Evolutionary conservation across 2,329 filamentous ascomycete genomes (phyloP).

Genomic region (Cordyceps militaris): DNA sequence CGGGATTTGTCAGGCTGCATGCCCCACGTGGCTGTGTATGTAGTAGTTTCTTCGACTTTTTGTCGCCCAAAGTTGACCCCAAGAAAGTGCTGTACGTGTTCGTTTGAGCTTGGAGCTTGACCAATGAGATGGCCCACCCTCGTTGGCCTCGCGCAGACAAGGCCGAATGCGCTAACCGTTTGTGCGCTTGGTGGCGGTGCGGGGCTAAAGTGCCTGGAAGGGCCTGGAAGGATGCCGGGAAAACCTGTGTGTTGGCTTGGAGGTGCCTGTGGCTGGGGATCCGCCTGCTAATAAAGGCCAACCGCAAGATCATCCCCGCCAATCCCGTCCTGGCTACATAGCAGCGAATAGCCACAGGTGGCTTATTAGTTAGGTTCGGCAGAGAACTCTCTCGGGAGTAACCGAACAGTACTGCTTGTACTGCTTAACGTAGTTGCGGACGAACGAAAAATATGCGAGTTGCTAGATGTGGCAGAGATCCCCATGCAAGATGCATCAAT

Average conservation of each 20-base stretch:
- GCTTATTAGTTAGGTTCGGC: no score
- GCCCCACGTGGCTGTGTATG: constrained; percentile 14
- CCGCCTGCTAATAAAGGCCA: background rate
- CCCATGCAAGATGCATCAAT: background rate
- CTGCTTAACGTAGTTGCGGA: background rate
- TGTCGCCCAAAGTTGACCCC: background rate
- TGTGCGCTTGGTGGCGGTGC: background rate
- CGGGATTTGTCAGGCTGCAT: constrained; percentile 12
- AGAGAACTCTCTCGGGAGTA: background rate
- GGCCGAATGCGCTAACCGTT: background rate
- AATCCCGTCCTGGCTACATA: constrained; percentile 2
- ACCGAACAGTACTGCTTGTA: background rate
- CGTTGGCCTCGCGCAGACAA: background rate
- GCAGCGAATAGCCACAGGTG: no score
- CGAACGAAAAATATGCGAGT: background rate
- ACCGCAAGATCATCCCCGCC: background rate
- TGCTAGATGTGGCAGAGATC: background rate
- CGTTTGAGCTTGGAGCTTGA: constrained; percentile 15
- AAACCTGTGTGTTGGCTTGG: background rate
- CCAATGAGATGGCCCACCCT: background rate
- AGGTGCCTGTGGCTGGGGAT: background rate
- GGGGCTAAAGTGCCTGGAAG: background rate
- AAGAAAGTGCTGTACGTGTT: constrained; percentile 23
- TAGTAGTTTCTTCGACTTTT: background rate
- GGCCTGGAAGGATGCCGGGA: background rate